Conservation (phyloP, 805 yeast genomes). For the Cephaloascus albidus region DNA sequence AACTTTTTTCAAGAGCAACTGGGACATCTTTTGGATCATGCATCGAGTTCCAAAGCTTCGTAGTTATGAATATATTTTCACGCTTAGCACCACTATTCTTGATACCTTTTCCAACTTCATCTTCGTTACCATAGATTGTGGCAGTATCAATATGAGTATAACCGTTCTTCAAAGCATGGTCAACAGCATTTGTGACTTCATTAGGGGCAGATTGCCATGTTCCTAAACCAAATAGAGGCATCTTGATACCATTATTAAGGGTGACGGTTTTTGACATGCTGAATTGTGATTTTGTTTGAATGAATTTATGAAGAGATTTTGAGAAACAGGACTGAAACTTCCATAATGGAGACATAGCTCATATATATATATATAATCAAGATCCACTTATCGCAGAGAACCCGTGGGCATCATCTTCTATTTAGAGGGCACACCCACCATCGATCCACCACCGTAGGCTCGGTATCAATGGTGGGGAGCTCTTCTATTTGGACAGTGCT, state of each 20-base stretch:
- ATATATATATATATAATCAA: too few relatives aligned
- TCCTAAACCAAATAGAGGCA: constrained; percentile 12
- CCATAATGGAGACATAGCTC: too few relatives aligned
- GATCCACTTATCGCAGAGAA: too few relatives aligned
- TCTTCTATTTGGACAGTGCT: too few relatives aligned
- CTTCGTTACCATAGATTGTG: constrained; percentile 58
- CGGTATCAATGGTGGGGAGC: too few relatives aligned
- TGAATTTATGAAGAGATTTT: too few relatives aligned
- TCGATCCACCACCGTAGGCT: too few relatives aligned
- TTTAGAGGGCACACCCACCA: too few relatives aligned
- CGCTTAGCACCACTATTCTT: constrained; percentile 18
- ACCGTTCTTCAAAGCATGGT: constrained; percentile 54
- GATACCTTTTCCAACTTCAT: constrained; percentile 58
- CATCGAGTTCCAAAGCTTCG: constrained; percentile 5
- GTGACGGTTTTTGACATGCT: background rate
- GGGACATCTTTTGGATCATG: constrained; percentile 8
- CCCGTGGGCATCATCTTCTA: too few relatives aligned
- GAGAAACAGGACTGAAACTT: too few relatives aligned
- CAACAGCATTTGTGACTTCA: constrained; percentile 41
- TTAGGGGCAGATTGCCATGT: constrained; percentile 15
- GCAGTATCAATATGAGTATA: constrained; percentile 75
- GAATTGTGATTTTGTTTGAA: too few relatives aligned
- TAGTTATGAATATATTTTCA: constrained; percentile 8
- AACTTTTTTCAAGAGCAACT: constrained; percentile 20
- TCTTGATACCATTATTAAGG: constrained; percentile 8